Evolutionary conservation across 225 moss, liverwort and hornwort species (phyloP).

Genomic region (Straminergon stramineum): DNA sequence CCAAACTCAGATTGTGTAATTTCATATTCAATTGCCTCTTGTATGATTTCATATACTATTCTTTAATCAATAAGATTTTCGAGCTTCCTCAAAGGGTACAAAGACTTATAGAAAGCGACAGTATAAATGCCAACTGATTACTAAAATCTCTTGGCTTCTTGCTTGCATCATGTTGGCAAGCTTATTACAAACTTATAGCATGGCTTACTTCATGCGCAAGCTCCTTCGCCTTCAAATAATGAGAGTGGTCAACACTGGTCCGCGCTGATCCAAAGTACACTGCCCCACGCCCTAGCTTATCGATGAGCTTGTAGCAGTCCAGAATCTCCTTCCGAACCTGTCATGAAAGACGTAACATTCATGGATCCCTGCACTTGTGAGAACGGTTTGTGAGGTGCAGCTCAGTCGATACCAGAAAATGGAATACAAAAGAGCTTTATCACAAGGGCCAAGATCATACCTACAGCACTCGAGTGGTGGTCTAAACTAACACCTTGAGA

Average conservation of each 20-base stretch:
- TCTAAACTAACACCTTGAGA: neutral
- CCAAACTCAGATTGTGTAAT: neutral
- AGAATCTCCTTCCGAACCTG: slow-evolving; percentile 46
- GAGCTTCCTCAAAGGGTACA: neutral
- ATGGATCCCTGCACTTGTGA: neutral
- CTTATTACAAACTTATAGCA: neutral
- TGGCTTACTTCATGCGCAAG: slow-evolving; percentile 35
- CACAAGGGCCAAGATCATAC: neutral
- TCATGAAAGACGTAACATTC: neutral
- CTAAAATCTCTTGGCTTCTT: neutral
- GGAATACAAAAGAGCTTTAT: neutral
- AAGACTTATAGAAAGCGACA: neutral
- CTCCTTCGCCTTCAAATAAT: slow-evolving; percentile 31
- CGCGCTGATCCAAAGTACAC: slow-evolving; percentile 35
- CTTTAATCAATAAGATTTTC: neutral
- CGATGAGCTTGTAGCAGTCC: slow-evolving; percentile 35
- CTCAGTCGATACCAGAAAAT: neutral
- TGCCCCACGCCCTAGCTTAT: slow-evolving; percentile 25
- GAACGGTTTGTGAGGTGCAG: neutral
- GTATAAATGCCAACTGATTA: neutral
- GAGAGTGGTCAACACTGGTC: slow-evolving; percentile 5
- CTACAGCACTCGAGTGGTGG: neutral
- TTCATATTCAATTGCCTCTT: too few species aligned
- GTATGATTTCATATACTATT: too few species aligned
- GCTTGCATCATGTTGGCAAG: neutral